Conservation (phyloP, 495 filamentous ascomycete genomes). For the Neurospora africana region DNA sequence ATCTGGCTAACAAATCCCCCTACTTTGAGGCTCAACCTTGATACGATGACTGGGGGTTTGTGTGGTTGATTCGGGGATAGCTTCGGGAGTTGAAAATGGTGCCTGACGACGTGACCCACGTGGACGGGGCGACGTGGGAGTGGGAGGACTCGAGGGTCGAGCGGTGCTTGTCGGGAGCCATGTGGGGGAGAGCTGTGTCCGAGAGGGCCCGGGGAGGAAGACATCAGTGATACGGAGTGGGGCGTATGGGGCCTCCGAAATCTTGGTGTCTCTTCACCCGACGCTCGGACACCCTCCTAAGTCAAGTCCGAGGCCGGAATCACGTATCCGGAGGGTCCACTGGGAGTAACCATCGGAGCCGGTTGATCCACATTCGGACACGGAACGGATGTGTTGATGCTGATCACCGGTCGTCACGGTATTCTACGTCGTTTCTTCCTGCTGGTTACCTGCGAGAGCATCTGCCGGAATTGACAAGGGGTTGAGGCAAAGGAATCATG, state of each 20-base stretch:
- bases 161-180: neutral
- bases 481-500: slow-evolving; percentile 7
- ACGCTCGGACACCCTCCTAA: neutral
- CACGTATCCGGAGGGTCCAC: neutral
- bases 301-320: neutral
- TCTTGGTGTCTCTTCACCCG: neutral
- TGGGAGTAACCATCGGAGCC: neutral
- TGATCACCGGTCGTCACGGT: neutral
- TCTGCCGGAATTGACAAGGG: slow-evolving; percentile 13
- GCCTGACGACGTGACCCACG: neutral
- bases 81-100: neutral
- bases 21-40: neutral
- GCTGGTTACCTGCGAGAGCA: neutral
- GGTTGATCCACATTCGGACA: neutral
- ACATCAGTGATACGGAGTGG: neutral
- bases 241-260: slow-evolving; percentile 1
- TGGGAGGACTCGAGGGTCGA: neutral
- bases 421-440: neutral
- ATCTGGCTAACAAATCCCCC: slow-evolving; percentile 1
- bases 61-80: neutral
- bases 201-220: neutral
- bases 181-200: neutral
- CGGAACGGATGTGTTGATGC: neutral
- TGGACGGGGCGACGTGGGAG: neutral
- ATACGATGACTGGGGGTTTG: neutral